Evolutionary conservation across 202 grass and related monocot species (phyloP).

Genomic region (Musa balbisiana): DNA sequence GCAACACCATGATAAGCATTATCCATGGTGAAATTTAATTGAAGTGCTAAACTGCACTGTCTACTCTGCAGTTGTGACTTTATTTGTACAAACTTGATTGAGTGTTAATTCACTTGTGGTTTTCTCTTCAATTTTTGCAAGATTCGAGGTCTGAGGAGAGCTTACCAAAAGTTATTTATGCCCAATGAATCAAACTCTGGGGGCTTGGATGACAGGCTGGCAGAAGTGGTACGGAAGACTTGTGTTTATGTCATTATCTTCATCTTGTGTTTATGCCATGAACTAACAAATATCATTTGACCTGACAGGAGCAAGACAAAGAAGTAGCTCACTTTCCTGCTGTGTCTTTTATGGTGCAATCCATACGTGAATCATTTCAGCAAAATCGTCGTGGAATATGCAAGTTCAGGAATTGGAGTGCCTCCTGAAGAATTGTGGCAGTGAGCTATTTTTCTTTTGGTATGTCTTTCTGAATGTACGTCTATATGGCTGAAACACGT

Average conservation of each 20-base stretch:
- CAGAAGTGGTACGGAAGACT: constrained; percentile 48
- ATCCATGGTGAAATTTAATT: no score
- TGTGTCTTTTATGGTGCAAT: constrained; percentile 66
- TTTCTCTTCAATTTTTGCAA: constrained; percentile 24
- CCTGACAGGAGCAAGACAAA: constrained; percentile 39
- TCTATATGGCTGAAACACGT: background rate
- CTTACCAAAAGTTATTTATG: constrained; percentile 88
- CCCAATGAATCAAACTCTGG: constrained; percentile 29
- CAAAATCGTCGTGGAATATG: constrained; percentile 79
- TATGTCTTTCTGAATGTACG: background rate
- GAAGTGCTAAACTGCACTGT: background rate
- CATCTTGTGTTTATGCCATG: background rate
- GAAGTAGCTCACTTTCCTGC: constrained; percentile 35
- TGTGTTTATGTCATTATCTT: background rate
- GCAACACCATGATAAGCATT: no score
- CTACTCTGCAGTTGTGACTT: background rate
- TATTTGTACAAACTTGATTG: background rate
- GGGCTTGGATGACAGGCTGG: constrained; percentile 60
- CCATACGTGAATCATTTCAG: constrained; percentile 68
- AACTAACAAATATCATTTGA: background rate
- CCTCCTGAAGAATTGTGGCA: constrained; percentile 17
- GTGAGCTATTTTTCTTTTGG: background rate
- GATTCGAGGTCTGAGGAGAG: constrained; percentile 61
- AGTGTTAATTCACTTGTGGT: constrained; percentile 17
- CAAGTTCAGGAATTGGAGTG: constrained; percentile 71